Conservation (phyloP, 495 filamentous ascomycete genomes). For the Podospora pseudoanserina region DNA sequence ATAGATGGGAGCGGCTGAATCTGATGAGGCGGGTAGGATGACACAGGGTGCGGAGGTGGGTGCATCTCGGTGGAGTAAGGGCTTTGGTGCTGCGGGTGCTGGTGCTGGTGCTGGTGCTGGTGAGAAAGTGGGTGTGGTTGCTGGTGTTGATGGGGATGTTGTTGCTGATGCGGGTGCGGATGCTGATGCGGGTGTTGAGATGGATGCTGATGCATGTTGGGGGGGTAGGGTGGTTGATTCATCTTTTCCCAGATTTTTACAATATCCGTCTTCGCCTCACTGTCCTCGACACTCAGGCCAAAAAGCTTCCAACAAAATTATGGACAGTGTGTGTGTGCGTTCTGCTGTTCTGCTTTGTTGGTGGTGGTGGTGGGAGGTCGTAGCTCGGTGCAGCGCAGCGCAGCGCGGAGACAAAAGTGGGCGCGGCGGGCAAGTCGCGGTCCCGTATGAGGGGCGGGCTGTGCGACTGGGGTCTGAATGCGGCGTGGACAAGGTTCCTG, state of each 20-base stretch:
- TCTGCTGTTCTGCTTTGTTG: neutral
- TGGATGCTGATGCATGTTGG: conserved; percentile 10
- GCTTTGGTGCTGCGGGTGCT: neutral
- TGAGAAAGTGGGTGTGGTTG: conserved; percentile 1
- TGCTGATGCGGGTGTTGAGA: neutral
- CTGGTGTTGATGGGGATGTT: conserved; percentile 21
- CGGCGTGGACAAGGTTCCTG: neutral
- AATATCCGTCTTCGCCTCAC: neutral
- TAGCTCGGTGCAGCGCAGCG: neutral
- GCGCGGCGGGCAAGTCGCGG: conserved; percentile 2
- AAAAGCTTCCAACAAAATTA: neutral
- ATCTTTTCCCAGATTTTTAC: conserved; percentile 12
- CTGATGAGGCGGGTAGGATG: conserved; percentile 20
- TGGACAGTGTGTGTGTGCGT: neutral
- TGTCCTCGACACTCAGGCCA: neutral
- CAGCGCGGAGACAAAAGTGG: conserved; percentile 5
- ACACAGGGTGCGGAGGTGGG: conserved; percentile 14
- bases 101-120: neutral
- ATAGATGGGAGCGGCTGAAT: conserved; percentile 32
- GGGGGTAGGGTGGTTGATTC: conserved; percentile 27
- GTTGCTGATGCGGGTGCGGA: conserved; percentile 19
- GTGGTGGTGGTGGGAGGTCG: neutral
- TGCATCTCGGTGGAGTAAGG: conserved; percentile 20
- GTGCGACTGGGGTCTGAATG: neutral
- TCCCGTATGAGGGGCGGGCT: neutral